phyloP scores from a whole-genome alignment of 2,329 filamentous ascomycete species.

The Fusarium sp. region DNA sequence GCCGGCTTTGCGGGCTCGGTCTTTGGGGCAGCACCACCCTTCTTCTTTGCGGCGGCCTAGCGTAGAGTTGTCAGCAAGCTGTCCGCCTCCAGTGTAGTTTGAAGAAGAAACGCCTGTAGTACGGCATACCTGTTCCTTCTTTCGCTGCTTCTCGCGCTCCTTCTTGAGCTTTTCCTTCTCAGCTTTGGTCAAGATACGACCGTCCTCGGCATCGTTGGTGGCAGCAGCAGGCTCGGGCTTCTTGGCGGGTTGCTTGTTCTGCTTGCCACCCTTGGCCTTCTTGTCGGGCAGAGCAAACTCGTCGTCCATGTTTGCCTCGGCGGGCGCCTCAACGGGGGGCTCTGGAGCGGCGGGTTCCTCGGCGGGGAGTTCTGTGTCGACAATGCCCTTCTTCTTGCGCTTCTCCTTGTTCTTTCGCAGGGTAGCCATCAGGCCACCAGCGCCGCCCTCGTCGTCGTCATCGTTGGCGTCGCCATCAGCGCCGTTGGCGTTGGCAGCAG shows the following conservation, averaged over 20 bases:
- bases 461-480: slow-evolving; percentile 60
- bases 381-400: slow-evolving; percentile 86
- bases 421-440: slow-evolving; percentile 78
- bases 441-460: slow-evolving; percentile 60
- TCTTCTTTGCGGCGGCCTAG: slow-evolving; percentile 80
- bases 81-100: not conserved
- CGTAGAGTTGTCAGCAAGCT: slow-evolving; percentile 22
- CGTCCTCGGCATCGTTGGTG: slow-evolving; percentile 64
- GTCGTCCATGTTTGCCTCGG: slow-evolving; percentile 84
- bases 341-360: slow-evolving; percentile 72
- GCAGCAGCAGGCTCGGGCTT: slow-evolving; percentile 61
- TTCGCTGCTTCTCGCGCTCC: slow-evolving; percentile 96
- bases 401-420: slow-evolving; percentile 84
- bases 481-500: slow-evolving; percentile 55
- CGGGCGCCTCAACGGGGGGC: slow-evolving; percentile 71
- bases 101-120: not conserved
- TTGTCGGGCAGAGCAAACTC: slow-evolving; percentile 86
- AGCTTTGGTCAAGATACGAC: slow-evolving; percentile 89
- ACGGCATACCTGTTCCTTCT: slow-evolving; percentile 86
- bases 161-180: slow-evolving; percentile 99
- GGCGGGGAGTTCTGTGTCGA: slow-evolving; percentile 63
- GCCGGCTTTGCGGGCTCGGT: slow-evolving; percentile 45
- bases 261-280: slow-evolving; percentile 69
- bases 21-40: slow-evolving; percentile 55
- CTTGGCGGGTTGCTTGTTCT: slow-evolving; percentile 50